Evolutionary conservation across 805 yeast species (phyloP).

Genomic region (Metschnikowia noctiluminum): DNA sequence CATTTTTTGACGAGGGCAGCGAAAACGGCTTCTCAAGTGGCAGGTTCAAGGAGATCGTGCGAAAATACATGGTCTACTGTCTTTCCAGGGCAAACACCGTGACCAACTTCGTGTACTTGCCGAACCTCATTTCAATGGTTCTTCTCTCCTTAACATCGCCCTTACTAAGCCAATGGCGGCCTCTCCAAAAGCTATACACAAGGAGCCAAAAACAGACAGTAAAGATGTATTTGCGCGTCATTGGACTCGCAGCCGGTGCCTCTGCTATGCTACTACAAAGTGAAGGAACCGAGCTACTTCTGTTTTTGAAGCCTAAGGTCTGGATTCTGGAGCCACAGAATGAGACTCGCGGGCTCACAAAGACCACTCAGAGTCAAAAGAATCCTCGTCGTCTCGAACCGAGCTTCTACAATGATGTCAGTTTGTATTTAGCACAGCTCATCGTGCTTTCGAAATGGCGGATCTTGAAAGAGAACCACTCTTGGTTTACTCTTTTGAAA

Average conservation of each 20-base stretch:
- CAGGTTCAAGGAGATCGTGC: not conserved
- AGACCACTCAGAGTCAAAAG: not conserved
- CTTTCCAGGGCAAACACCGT: slow-evolving; percentile 28
- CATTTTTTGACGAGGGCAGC: slow-evolving; percentile 23
- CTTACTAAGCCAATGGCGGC: slow-evolving; percentile 17
- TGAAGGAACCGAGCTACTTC: slow-evolving; percentile 5
- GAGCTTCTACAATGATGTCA: slow-evolving; percentile 26
- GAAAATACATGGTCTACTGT: slow-evolving; percentile 19
- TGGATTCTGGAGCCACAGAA: too few relatives aligned
- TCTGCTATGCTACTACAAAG: slow-evolving; percentile 21
- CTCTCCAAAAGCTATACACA: slow-evolving; percentile 12
- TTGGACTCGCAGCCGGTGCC: slow-evolving; percentile 36
- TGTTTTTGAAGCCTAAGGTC: not conserved
- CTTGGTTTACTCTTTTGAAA: slow-evolving; percentile 26
- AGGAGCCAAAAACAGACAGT: slow-evolving; percentile 25
- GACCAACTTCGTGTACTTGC: slow-evolving; percentile 33
- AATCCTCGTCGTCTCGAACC: slow-evolving; percentile 24
- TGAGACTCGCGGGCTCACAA: slow-evolving; percentile 4
- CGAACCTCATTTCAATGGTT: slow-evolving; percentile 35
- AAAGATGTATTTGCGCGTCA: slow-evolving; percentile 32
- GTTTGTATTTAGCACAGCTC: slow-evolving; percentile 31
- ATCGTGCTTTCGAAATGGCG: slow-evolving; percentile 42
- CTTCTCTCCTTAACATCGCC: slow-evolving; percentile 35
- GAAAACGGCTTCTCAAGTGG: slow-evolving; percentile 6
- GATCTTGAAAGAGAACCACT: slow-evolving; percentile 37